phyloP scores from a whole-genome alignment of 345 rosid species.

The Euphorbia peplus region DNA sequence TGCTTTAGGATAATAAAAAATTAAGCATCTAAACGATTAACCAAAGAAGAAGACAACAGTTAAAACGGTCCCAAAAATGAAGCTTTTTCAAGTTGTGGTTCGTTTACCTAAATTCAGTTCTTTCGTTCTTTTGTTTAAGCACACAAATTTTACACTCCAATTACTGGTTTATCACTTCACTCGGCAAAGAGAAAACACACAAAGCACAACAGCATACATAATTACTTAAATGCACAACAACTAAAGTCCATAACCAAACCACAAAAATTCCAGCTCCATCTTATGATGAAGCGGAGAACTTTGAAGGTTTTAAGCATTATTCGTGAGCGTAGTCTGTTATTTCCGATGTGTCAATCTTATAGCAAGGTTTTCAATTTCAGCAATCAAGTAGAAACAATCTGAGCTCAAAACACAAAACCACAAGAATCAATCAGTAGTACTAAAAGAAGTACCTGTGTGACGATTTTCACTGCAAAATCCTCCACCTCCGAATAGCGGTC shows the following conservation, averaged over 20 bases:
- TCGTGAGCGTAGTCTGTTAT: no score
- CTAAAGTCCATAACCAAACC: neutral
- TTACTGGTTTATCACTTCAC: neutral
- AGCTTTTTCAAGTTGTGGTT: neutral
- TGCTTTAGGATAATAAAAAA: neutral
- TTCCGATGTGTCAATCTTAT: no score
- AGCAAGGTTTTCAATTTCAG: neutral
- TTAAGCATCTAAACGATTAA: neutral
- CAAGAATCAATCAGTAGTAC: neutral
- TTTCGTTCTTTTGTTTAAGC: neutral
- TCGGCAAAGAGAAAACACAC: neutral
- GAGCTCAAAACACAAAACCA: neutral
- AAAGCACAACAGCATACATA: neutral
- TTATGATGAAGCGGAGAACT: no score
- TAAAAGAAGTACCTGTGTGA: constrained; percentile 66
- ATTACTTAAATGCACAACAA: neutral
- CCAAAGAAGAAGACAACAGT: neutral
- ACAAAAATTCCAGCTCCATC: neutral
- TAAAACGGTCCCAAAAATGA: neutral
- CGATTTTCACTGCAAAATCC: constrained; percentile 72
- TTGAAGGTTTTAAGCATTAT: no score
- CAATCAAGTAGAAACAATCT: neutral
- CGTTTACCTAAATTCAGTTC: neutral
- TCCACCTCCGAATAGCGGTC: constrained; percentile 85
- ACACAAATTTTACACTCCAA: neutral